These are phyloP conservation scores for Vicia faba DNA, from an alignment of 306 rosid species.

Conservation along the genomic window DNA sequence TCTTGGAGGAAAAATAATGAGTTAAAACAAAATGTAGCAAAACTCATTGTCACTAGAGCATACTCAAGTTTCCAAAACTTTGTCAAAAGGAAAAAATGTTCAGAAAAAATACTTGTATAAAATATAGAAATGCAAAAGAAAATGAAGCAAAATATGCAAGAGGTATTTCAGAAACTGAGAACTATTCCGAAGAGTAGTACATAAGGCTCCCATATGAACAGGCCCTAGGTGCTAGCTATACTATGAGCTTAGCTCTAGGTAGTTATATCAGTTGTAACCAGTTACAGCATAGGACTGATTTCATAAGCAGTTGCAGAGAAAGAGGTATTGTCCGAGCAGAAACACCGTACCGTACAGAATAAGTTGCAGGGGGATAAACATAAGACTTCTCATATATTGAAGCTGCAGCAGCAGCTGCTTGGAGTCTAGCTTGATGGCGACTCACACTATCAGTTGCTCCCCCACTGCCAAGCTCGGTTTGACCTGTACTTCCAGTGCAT, in stretches of 20 bases:
- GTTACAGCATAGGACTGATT: not conserved
- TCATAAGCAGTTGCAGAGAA: constrained; percentile 22
- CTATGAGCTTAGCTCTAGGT: not conserved
- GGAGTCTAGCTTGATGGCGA: constrained; percentile 85
- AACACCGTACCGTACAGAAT: constrained; percentile 69
- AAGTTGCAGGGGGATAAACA: constrained; percentile 60
- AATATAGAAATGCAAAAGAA: not conserved
- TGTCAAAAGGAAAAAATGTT: not conserved
- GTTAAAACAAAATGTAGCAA: constrained; percentile 18
- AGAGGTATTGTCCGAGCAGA: constrained; percentile 15
- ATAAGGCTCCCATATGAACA: constrained; percentile 5
- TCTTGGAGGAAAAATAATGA: not conserved
- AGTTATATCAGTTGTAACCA: not conserved
- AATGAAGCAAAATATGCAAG: not conserved
- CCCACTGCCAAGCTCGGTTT: constrained; percentile 55
- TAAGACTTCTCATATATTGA: constrained; percentile 86
- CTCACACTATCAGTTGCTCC: constrained; percentile 56
- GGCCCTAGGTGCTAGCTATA: not conserved
- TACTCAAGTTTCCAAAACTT: not conserved
- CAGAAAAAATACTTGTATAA: not conserved
- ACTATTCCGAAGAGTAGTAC: not conserved
- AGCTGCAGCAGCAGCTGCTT: constrained; percentile 94
- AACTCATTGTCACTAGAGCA: constrained; percentile 1
- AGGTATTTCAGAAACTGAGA: not conserved
- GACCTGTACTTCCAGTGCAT: constrained; percentile 54